These are phyloP conservation scores for Sphaerulina vaccinii DNA, from an alignment of 2,329 filamentous ascomycete genomes.

Conservation along the genomic window DNA sequence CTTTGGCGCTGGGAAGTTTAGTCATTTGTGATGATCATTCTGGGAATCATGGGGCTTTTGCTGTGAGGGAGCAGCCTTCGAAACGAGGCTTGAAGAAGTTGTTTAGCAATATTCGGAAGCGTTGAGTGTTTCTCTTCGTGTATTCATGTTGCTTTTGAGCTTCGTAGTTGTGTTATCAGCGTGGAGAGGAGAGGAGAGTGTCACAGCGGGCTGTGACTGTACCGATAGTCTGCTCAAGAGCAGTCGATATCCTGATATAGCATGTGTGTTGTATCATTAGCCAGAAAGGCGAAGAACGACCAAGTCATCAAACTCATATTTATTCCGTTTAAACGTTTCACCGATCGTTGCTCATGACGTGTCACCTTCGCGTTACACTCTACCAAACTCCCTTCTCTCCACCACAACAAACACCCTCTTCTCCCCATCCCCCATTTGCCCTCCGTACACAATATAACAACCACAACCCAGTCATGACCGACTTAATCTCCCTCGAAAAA, in stretches of 20 bases:
- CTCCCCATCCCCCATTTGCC: too few relatives aligned
- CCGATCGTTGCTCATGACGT: neutral
- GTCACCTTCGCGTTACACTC: neutral
- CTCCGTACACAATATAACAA: conserved; percentile 2
- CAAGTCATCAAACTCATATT: too few relatives aligned
- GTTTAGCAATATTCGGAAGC: conserved; percentile 28
- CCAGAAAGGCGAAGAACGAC: neutral
- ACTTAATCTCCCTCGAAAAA: conserved; percentile 46
- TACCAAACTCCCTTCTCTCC: neutral
- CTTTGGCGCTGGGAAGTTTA: conserved; percentile 56
- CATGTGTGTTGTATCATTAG: neutral
- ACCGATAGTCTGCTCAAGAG: neutral
- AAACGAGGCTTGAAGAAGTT: conserved; percentile 29
- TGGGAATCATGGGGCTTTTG: conserved; percentile 47
- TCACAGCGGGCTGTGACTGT: neutral
- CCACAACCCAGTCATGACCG: conserved; percentile 30
- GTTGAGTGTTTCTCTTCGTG: conserved; percentile 10
- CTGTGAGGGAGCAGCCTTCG: conserved; percentile 29
- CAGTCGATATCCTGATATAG: neutral
- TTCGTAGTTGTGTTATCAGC: neutral
- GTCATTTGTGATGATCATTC: conserved; percentile 40
- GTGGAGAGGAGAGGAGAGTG: neutral
- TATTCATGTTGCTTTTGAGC: neutral
- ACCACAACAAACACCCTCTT: neutral
- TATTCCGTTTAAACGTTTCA: neutral